These are phyloP conservation scores for Xylaria sp. DNA, from an alignment of 495 filamentous ascomycete genomes.

Conservation along the genomic window DNA sequence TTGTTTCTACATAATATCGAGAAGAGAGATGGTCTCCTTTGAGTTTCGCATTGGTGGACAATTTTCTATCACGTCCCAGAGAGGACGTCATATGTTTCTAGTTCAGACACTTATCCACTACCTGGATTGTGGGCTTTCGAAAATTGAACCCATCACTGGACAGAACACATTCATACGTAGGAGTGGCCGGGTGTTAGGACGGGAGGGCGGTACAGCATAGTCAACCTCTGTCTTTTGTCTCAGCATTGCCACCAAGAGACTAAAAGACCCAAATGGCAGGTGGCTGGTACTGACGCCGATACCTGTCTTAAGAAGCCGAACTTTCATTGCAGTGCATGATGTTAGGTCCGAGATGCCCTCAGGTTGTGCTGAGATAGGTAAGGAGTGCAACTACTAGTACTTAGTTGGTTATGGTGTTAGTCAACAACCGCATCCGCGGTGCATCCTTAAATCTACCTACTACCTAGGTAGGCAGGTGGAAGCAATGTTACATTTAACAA, in stretches of 20 bases:
- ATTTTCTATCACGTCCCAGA: neutral
- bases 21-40: neutral
- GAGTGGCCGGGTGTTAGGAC: neutral
- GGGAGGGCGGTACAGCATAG: neutral
- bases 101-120: neutral
- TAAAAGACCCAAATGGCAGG: neutral
- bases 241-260: neutral
- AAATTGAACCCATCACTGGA: neutral
- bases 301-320: neutral
- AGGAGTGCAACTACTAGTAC: neutral
- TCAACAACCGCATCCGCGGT: neutral
- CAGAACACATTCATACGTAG: neutral
- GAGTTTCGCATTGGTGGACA: neutral
- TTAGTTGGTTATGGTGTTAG: neutral
- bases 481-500: no score
- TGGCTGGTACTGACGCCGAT: neutral
- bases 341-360: neutral
- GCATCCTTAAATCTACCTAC: neutral
- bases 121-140: neutral
- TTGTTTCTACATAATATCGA: neutral
- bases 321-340: neutral
- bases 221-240: neutral
- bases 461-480: neutral
- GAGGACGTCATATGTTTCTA: slow-evolving; percentile 13
- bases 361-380: neutral